These are phyloP conservation scores for Suillus subalutaceus DNA, from an alignment of 768 basidiomycete genomes.

Conservation along the genomic window DNA sequence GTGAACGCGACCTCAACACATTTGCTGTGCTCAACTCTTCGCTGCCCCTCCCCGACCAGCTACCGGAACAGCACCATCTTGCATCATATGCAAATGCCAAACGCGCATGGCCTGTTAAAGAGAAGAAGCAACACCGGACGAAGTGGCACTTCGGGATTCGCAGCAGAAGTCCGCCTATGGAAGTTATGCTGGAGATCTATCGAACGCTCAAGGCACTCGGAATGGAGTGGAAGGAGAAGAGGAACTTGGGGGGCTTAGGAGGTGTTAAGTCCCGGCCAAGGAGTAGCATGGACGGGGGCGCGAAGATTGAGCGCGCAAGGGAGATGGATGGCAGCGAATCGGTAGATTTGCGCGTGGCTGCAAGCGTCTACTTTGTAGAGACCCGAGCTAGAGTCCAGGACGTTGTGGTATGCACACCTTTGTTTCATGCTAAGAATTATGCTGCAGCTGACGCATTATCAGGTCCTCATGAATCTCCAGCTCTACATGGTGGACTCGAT, in stretches of 20 bases:
- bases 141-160: conserved; percentile 99
- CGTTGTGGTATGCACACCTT: conserved; percentile 70
- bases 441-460: conserved; percentile 9
- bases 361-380: conserved; percentile 90
- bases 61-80: conserved; percentile 70
- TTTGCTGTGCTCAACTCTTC: conserved; percentile 92
- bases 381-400: conserved; percentile 88
- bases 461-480: conserved; percentile 97
- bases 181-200: conserved; percentile 99
- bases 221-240: conserved; percentile 98
- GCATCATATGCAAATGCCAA: conserved; percentile 63
- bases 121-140: conserved; percentile 75
- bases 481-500: conserved; percentile 94
- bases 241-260: conserved; percentile 72
- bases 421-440: conserved; percentile 8
- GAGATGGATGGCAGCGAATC: conserved; percentile 62
- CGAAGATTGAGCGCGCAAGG: conserved; percentile 61
- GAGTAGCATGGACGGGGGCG: conserved; percentile 36
- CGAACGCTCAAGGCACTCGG: conserved; percentile 84
- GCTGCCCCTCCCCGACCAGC: conserved; percentile 69
- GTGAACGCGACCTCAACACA: conserved; percentile 53
- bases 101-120: conserved; percentile 48
- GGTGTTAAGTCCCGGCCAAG: conserved; percentile 42
- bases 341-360: conserved; percentile 69
- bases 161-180: conserved; percentile 93